Evolutionary conservation across 2,329 filamentous ascomycete genomes (phyloP), one percentile per base, ranked within the genome.

Genomic region (Calonectria pauciramosa): DNA sequence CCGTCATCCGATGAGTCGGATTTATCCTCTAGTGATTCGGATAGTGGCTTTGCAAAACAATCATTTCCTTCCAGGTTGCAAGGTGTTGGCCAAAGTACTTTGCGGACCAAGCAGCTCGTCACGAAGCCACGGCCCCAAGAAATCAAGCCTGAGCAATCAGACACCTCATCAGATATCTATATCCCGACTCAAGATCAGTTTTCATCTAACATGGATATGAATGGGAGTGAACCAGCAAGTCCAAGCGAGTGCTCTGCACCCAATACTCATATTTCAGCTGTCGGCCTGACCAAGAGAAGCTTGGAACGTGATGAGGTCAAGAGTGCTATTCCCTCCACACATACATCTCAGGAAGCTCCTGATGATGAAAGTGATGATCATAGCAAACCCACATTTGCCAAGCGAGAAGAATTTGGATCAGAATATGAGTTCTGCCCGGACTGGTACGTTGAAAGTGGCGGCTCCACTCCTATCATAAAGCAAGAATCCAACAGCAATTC

Each of bases 381-480:
- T 41, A 2, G 6, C 14, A 47, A 13, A n/a, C n/a, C n/a, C n/a
- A 23, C 44, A 47, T 11, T 47, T n/a, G 4, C 44, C 44, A 47
- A 47, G 4, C 2, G n/a, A 23, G 44, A 47, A 10, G 20, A 47
- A 47, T 47, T n/a, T 11, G 41, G 11, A n/a, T 3, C 20, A 47
- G 44, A 47, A 23, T 47, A 23, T 23, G 44, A 7, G n/a, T 47
- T 47, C 44, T 0, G 1, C 3, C 2, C 2, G 10, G n/a, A 4
- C 20, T 47, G 3, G 8, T 10, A 23, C 2, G 9, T 10, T 11
- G 20, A 7, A 47, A 47, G 44, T 6, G 10, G 11, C 8, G 18
- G 26, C 6, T 26, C 34, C 16, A 49, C 9, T 26, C 69, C 63
- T 75, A 78, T 63, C 16, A 68, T 18, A 70, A 79, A 26, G 16